Evolutionary conservation across 805 yeast genomes (phyloP), one percentile per base, ranked within the genome.

Genomic region (Nakazawaea laoshanensis): DNA sequence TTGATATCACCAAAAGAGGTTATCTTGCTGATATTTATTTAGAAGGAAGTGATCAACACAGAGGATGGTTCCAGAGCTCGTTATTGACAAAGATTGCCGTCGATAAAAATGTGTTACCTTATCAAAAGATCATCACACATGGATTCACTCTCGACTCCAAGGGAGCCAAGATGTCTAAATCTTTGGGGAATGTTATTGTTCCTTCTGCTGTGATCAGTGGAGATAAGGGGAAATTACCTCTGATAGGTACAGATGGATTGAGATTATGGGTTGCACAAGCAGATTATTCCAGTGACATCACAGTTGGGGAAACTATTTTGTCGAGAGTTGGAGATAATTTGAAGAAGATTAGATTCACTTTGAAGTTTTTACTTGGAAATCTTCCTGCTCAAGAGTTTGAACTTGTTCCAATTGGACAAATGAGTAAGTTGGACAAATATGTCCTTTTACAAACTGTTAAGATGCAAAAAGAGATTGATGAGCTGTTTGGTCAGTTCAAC

Each of bases 61-160:
- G 99, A 39, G 99, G 99, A 1, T 92, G 99, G 99, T 92, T 92
- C 53, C 99, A 92, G 59, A 84, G 95, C 20, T 86, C 96, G 1
- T 58, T 92, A 18, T 60, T 92, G 37, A 87, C 94, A 16, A 82
- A 76, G 47, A 69, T 86, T 15, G 82, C 81, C 3, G 47, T 57
- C 8, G 39, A 35, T 3, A 35, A 40, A 4, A 35, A 38, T 5
- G 47, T 54, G 8, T 33, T 55, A 44, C 97, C 98, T 0, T 92
- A 71, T 55, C 69, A 68, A 39, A 65, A 68, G 16, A 70, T 92
- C 23, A 68, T 92, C 18, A 92, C 98, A 0, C 98, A 92, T 54
- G 99, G 99, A 0, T 92, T 92, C 50, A 80, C 84, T 0, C 59
- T 92, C 39, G 98, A 92, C 57, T 85, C 76, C 42, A 72, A 77